These are phyloP conservation scores for Lactifluus subvellereus DNA, from an alignment of 768 basidiomycete species.

Conservation along the genomic window DNA sequence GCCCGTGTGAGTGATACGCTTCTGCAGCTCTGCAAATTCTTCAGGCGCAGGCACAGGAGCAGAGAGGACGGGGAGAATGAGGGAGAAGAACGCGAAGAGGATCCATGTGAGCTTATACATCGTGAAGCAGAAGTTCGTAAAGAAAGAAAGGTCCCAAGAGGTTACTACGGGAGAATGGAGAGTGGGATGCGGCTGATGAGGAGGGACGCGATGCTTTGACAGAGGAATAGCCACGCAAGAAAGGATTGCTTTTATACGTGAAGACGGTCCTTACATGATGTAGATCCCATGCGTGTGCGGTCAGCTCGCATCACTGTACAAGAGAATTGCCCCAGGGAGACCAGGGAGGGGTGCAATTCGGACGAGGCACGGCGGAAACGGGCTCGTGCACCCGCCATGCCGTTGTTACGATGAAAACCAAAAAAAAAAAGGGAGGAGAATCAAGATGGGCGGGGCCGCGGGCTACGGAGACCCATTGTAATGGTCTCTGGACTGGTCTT, in stretches of 20 bases:
- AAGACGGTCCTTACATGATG: conserved; percentile 19
- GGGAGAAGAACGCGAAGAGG: conserved; percentile 38
- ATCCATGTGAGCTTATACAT: conserved; percentile 35
- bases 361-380: conserved; percentile 21
- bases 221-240: conserved; percentile 1
- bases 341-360: conserved; percentile 16
- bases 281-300: conserved; percentile 13
- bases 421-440: neutral
- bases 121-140: conserved; percentile 29
- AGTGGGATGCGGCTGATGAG: conserved; percentile 22
- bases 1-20: conserved; percentile 50
- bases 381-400: conserved; percentile 18
- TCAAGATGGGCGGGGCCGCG: conserved; percentile 1
- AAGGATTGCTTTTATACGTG: conserved; percentile 19
- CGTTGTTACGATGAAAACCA: conserved; percentile 6
- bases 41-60: conserved; percentile 40
- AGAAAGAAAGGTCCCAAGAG: neutral
- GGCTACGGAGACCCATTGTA: conserved; percentile 7
- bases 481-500: conserved; percentile 17
- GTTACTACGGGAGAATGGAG: conserved; percentile 4
- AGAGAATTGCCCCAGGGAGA: conserved; percentile 21
- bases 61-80: conserved; percentile 39
- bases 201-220: conserved; percentile 26
- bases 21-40: conserved; percentile 36
- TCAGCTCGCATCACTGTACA: conserved; percentile 19